Conservation (phyloP, 2,329 filamentous ascomycete species). For the Xylariales sp. region DNA sequence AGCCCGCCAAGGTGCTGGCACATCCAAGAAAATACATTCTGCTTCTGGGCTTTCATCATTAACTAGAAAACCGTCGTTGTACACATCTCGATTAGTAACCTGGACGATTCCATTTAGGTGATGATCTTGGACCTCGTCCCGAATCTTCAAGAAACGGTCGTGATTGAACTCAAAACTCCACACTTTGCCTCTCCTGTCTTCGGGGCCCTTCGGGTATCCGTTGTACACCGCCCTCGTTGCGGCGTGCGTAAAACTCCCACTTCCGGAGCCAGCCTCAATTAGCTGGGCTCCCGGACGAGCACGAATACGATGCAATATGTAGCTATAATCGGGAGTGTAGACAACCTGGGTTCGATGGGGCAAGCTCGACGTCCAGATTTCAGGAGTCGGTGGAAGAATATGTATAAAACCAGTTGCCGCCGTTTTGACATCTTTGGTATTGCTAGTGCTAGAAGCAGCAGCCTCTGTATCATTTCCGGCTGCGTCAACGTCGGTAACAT, state of each 20-base stretch:
- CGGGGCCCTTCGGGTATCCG: slow-evolving; percentile 66
- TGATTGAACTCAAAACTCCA: slow-evolving; percentile 88
- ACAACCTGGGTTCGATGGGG: slow-evolving; percentile 88
- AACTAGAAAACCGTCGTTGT: slow-evolving; percentile 77
- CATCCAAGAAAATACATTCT: slow-evolving; percentile 80
- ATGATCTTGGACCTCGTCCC: slow-evolving; percentile 76
- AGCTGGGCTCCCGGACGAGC: slow-evolving; percentile 77
- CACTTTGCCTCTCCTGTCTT: slow-evolving; percentile 71
- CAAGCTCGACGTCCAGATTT: slow-evolving; percentile 83
- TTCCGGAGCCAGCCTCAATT: slow-evolving; percentile 85
- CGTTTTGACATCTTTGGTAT: slow-evolving; percentile 57
- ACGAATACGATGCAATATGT: slow-evolving; percentile 80
- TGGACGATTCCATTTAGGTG: slow-evolving; percentile 73
- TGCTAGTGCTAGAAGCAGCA: slow-evolving; percentile 30
- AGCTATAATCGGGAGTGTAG: slow-evolving; percentile 89
- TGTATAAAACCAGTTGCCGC: slow-evolving; percentile 80
- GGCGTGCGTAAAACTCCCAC: slow-evolving; percentile 86
- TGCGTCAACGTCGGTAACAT: slow-evolving; percentile 58
- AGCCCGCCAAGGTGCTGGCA: slow-evolving; percentile 84
- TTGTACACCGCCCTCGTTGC: slow-evolving; percentile 80
- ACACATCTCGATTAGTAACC: slow-evolving; percentile 83
- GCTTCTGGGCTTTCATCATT: slow-evolving; percentile 70
- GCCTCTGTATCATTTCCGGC: slow-evolving; percentile 53
- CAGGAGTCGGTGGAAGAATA: slow-evolving; percentile 80
- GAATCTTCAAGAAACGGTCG: slow-evolving; percentile 75